Evolutionary conservation across 768 basidiomycete species (phyloP).

Genomic region (Kondoa subrosea): DNA sequence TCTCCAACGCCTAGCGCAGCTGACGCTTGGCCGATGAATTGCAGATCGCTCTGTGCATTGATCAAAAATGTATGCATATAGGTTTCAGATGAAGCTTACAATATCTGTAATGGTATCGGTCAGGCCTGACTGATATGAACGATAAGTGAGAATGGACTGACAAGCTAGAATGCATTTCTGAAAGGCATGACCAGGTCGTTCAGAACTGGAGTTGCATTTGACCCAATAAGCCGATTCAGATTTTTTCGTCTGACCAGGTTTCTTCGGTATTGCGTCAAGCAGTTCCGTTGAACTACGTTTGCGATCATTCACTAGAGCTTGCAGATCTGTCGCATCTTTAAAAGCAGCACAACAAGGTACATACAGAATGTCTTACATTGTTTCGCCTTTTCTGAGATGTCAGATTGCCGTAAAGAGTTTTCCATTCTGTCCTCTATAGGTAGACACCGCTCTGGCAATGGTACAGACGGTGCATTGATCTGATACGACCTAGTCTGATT

Average conservation of each 20-base stretch:
- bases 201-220: constrained; percentile 12
- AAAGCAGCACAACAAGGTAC: no score
- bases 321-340: not conserved
- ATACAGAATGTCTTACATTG: constrained; percentile 13
- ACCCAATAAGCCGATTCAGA: constrained; percentile 4
- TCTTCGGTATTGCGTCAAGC: not conserved
- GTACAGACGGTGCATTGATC: not conserved
- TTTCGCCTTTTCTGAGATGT: not conserved
- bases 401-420: constrained; percentile 9
- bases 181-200: constrained; percentile 11
- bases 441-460: constrained; percentile 16
- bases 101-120: no score
- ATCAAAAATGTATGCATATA: no score
- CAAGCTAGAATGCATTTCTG: constrained; percentile 18
- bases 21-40: constrained; percentile 17
- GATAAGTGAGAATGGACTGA: not conserved
- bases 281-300: constrained; percentile 9
- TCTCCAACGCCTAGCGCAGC: constrained; percentile 3
- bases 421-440: constrained; percentile 25
- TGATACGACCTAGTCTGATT: constrained; percentile 20
- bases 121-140: no score
- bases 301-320: constrained; percentile 6
- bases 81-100: no score
- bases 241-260: not conserved
- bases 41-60: constrained; percentile 11